These are phyloP conservation scores for Plantago ovata DNA, from an alignment of 257 asterid species.

Conservation along the genomic window DNA sequence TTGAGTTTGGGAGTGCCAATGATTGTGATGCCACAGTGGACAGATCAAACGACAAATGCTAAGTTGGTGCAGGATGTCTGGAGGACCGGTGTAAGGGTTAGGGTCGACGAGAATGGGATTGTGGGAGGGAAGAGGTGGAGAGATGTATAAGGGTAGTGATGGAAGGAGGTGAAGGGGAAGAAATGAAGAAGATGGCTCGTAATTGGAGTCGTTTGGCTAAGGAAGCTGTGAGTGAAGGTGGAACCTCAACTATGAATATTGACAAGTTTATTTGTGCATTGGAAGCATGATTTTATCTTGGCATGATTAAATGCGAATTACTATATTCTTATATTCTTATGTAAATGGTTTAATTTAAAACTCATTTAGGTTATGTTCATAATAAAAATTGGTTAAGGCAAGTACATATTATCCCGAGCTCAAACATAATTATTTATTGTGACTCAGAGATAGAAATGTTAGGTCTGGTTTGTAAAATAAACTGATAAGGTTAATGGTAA, in stretches of 20 bases:
- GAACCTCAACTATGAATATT: conserved; percentile 50
- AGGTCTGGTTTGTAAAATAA: too few species aligned
- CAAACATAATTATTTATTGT: too few species aligned
- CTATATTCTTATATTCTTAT: too few species aligned
- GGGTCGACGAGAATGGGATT: conserved; percentile 34
- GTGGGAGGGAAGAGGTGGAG: conserved; percentile 58
- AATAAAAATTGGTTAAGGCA: too few species aligned
- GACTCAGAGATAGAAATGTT: too few species aligned
- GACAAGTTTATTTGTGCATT: conserved; percentile 33
- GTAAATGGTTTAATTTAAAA: too few species aligned
- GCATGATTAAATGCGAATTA: too few species aligned
- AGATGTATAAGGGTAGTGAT: conserved; percentile 52
- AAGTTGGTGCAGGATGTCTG: conserved; percentile 66
- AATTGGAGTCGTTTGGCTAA: conserved; percentile 53
- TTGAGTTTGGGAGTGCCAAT: conserved; percentile 68
- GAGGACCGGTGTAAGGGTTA: conserved; percentile 53
- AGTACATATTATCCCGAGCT: too few species aligned
- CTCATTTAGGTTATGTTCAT: too few species aligned
- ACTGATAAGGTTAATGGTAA: too few species aligned
- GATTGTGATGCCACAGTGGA: conserved; percentile 85
- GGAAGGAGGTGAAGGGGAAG: conserved; percentile 47
- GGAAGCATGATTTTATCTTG: neutral
- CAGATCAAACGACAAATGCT: conserved; percentile 69
- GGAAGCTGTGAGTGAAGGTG: conserved; percentile 61
- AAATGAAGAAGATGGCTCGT: conserved; percentile 50